Conservation (phyloP, 352 stramenopile genomes). For the Globisporangium cylindrosporum region DNA sequence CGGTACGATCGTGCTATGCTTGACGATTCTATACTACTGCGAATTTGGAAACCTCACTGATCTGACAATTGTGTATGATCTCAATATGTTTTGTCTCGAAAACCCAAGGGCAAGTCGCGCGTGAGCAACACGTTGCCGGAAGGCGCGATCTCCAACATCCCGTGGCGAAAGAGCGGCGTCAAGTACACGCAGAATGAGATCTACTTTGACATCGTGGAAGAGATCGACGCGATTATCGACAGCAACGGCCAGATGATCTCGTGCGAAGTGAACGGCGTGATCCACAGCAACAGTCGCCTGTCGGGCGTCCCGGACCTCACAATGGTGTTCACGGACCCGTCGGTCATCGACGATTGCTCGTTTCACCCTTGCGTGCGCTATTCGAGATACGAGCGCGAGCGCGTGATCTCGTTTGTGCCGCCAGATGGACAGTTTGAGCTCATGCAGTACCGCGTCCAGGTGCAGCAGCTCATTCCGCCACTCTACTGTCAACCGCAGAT, state of each 20-base stretch:
- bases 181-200: slow-evolving; percentile 98
- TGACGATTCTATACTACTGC: background rate
- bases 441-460: slow-evolving; percentile 85
- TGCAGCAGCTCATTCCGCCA: slow-evolving; percentile 80
- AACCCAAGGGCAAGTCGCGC: slow-evolving; percentile 71
- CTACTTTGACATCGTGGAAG: slow-evolving; percentile 98
- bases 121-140: slow-evolving; percentile 91
- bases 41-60: no score
- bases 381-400: slow-evolving; percentile 93
- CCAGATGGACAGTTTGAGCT: slow-evolving; percentile 97
- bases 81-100: background rate
- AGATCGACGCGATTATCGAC: slow-evolving; percentile 97
- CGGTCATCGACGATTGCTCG: slow-evolving; percentile 96
- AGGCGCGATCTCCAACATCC: slow-evolving; percentile 94
- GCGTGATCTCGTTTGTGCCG: slow-evolving; percentile 97
- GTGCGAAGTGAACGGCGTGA: slow-evolving; percentile 93
- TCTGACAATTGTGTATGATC: background rate
- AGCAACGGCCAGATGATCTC: slow-evolving; percentile 89
- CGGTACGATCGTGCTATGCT: slow-evolving; percentile 23
- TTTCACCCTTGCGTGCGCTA: slow-evolving; percentile 99
- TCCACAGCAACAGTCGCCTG: slow-evolving; percentile 94
- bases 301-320: slow-evolving; percentile 96
- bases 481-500: slow-evolving; percentile 90
- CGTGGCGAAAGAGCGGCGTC: slow-evolving; percentile 96
- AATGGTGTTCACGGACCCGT: slow-evolving; percentile 95